phyloP scores from a whole-genome alignment of 192 early-diverging fungal species.

The Spizellomyces punctatus region DNA sequence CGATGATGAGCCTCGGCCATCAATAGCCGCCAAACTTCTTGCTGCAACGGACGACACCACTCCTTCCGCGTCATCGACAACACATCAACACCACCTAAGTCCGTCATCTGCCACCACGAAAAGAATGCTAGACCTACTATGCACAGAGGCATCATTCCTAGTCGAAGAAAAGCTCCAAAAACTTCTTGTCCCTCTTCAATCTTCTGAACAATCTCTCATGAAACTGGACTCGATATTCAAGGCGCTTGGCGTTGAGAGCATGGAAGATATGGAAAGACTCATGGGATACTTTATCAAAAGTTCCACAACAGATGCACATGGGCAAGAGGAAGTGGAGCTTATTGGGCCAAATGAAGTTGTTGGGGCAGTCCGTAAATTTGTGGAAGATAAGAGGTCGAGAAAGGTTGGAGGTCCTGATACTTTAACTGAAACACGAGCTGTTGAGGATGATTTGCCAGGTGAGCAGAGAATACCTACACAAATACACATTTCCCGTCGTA shows the following conservation, averaged over 20 bases:
- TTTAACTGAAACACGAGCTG: too few species aligned
- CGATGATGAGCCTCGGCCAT: neutral
- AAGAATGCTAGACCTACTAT: slow-evolving; percentile 51
- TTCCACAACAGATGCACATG: neutral
- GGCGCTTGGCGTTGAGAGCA: slow-evolving; percentile 54
- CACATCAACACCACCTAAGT: slow-evolving; percentile 6
- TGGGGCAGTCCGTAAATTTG: slow-evolving; percentile 42
- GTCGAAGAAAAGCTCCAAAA: slow-evolving; percentile 65
- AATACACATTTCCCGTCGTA: slow-evolving; percentile 5
- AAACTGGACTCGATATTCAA: slow-evolving; percentile 62
- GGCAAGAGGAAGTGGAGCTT: slow-evolving; percentile 13
- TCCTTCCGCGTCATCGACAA: neutral
- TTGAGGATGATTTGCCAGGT: neutral
- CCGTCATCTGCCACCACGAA: slow-evolving; percentile 38
- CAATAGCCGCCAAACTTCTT: slow-evolving; percentile 19
- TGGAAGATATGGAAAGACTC: slow-evolving; percentile 56
- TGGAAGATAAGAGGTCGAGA: slow-evolving; percentile 38
- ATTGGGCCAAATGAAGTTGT: slow-evolving; percentile 58
- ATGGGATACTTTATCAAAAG: slow-evolving; percentile 43
- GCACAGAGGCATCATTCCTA: slow-evolving; percentile 58
- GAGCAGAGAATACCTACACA: too few species aligned
- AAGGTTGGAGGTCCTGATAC: neutral
- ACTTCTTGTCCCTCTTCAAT: slow-evolving; percentile 52
- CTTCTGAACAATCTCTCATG: slow-evolving; percentile 57
- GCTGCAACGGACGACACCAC: neutral